Evolutionary conservation across 2,329 filamentous ascomycete species (phyloP), one percentile per base, ranked within the genome.

Genomic region (Exophiala oligosperma): DNA sequence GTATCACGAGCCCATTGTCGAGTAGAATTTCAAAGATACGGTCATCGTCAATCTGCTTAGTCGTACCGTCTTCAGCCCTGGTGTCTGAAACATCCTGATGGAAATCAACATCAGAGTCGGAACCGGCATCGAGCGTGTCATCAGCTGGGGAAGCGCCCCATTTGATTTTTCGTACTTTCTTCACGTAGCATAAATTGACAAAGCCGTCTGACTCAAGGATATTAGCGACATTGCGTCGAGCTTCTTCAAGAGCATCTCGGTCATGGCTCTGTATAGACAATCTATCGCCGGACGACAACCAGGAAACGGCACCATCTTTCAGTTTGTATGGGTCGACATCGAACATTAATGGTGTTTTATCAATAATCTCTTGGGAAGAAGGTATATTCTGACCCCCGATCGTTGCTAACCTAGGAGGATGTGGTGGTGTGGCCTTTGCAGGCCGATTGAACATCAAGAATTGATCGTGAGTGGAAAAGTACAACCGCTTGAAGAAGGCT

Each of bases 401-500:
- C 14, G 73, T 74, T 5, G 76, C 75, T 47, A 84, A 71, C 58
- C 76, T 81, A 2, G 85, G 85, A 23, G 82, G 82, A 32, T 83
- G 79, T 3, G 85, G 84, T 6, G 85, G 83, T 9, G 79, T 76
- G 1, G 82, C 82, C 66, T 81, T 83, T 2, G 83, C 79, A 9
- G 86, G 86, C 52, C 79, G 78, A 57, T 81, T 81, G 71, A 88
- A 89, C 49, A 85, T 76, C 4, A 89, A 72, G 59, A 80, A 85
- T 60, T 86, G 83, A 64, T 88, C 82, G 61, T 88, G 83, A 0
- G 80, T 83, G 43, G 82, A 82, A 66, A 86, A 88, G 67, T 88
- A 89, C 2, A 88, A 73, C 43, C 83, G 78, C 68, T 88, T 88
- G 73, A 82, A 86, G 65, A 86, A 84, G 72, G 84, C 81, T 56